These are phyloP conservation scores for Lantana camara DNA, from an alignment of 257 asterid species.

Conservation along the genomic window DNA sequence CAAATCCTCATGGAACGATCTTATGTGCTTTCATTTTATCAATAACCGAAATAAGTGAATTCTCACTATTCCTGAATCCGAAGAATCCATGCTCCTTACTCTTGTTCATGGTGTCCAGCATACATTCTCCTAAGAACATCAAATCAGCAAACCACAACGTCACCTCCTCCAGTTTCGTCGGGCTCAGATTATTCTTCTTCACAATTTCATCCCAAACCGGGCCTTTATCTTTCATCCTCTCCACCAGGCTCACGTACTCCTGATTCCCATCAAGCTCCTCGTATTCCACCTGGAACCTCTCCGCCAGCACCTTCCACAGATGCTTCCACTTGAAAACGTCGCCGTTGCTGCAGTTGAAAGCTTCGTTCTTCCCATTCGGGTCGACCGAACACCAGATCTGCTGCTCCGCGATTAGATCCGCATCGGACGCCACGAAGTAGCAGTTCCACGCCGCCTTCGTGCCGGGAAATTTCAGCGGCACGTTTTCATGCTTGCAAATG, in stretches of 20 bases:
- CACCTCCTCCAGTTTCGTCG: conserved; percentile 37
- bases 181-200: conserved; percentile 24
- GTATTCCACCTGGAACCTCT: conserved; percentile 28
- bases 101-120: conserved; percentile 46
- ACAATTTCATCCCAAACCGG: conserved; percentile 44
- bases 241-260: conserved; percentile 32
- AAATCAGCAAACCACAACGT: conserved; percentile 44
- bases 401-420: conserved; percentile 44
- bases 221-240: conserved; percentile 40
- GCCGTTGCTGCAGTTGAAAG: conserved; percentile 42
- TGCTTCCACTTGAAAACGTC: conserved; percentile 47
- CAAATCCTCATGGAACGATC: conserved; percentile 34
- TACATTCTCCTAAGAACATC: conserved; percentile 32
- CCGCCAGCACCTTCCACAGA: conserved; percentile 40
- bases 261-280: conserved; percentile 33
- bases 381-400: conserved; percentile 46
- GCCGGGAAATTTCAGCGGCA: conserved; percentile 34
- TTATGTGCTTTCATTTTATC: conserved; percentile 42
- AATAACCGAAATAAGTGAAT: conserved; percentile 30
- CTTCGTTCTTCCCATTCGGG: conserved; percentile 38
- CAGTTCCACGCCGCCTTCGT: conserved; percentile 43
- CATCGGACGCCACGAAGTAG: conserved; percentile 31
- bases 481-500: conserved; percentile 37
- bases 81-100: conserved; percentile 43
- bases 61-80: conserved; percentile 40